Base-by-base conservation (phyloP, 441 rosid genomes). In the Syzygium malaccense region DNA sequence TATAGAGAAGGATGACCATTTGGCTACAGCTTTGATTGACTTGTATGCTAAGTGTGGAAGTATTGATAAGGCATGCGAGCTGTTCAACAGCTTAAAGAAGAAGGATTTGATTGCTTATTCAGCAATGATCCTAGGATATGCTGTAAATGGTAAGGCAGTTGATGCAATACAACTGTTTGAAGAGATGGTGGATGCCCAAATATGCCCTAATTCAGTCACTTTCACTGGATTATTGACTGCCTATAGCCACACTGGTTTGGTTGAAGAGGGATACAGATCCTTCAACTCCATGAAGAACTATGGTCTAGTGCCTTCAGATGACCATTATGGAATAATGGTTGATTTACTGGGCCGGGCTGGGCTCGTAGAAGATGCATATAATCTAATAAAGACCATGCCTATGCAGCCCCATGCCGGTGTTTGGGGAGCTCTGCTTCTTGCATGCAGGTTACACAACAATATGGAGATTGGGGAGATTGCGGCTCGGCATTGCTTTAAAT, bases 281-380 rank as follows among this genome's bases (percentile, higher is more conserved):
- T 90, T 93, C 90, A 85, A 85, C 86, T 91, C 89, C 56, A 90
- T 90, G 91, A 89, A 53, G n/a, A 89, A 88, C 66, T 58, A 87
- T 86, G 92, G 91, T 55, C 89, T 89, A 86, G 87, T 88, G 87
- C 91, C 93, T 86, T 88, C 91, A 53, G 37, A 64, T 17, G 92
- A 93, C 90, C 94, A 93, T 78, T 91, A 91, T 60, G 93, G 91
- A n/a, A 91, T 90, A 84, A 89, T 92, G 93, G 93, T 92, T 90
- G 92, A 91, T 89, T 89, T 91, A 83, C 88, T 93, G 68, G 90
- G 93, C 86, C 88, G 93, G 86, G 93, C 93, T 68, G 93, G 94
- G 57, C 90, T 86, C 84, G 49, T 92, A 60, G 90, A 80, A 85
- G 93, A 93, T 80, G 93, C 94, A 87, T 91, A 92, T 86, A 78